Conservation (phyloP, 2,329 filamentous ascomycete genomes). For the Balansia obtecta region DNA sequence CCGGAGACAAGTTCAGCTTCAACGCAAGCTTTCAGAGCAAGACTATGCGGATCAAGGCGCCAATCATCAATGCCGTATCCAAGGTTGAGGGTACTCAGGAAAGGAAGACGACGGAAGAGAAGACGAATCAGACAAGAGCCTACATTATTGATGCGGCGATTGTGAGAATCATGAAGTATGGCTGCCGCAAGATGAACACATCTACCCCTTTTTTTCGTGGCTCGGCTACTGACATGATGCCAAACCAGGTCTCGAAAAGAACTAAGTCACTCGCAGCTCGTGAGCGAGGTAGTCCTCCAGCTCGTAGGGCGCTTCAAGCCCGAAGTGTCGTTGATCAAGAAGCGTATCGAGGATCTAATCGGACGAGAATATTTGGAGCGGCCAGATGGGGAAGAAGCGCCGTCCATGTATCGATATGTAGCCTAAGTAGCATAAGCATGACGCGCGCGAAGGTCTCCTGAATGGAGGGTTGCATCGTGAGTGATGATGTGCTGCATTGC, state of each 20-base stretch:
- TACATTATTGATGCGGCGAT: conserved; percentile 66
- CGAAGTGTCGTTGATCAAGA: conserved; percentile 67
- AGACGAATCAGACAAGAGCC: conserved; percentile 59
- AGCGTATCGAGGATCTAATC: conserved; percentile 67
- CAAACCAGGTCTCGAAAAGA: conserved; percentile 56
- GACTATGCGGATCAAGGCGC: conserved; percentile 78
- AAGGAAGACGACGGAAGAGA: conserved; percentile 59
- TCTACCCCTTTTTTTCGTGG: not conserved
- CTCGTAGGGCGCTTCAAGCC: conserved; percentile 60
- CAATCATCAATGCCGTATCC: conserved; percentile 67
- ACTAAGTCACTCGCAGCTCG: conserved; percentile 54
- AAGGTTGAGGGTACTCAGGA: conserved; percentile 69
- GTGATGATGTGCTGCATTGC: not conserved
- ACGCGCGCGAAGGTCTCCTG: not conserved
- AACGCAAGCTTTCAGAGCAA: conserved; percentile 74
- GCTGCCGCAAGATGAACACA: conserved; percentile 11
- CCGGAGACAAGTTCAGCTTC: conserved; percentile 68
- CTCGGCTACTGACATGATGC: not conserved
- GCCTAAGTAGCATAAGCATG: conserved; percentile 32
- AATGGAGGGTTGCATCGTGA: not conserved
- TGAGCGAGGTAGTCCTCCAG: conserved; percentile 61
- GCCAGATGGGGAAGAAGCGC: conserved; percentile 48
- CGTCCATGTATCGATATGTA: conserved; percentile 58
- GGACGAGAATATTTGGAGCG: conserved; percentile 68
- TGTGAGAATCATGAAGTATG: conserved; percentile 78